Evolutionary conservation across 257 asterid species (phyloP).

Genomic region (Nicotiana knightiana): DNA sequence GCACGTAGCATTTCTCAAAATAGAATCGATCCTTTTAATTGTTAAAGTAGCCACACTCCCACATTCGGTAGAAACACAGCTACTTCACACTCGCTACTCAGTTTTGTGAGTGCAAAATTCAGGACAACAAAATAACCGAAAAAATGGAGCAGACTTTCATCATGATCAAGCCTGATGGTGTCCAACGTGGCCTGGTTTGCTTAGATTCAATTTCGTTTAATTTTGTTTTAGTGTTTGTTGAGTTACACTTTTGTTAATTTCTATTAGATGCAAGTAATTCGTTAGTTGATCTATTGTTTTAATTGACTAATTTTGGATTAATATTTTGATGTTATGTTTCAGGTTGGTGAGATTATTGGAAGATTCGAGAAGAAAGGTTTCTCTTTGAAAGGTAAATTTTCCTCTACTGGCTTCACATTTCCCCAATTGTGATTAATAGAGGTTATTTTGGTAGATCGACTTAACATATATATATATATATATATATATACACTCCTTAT

Average conservation of each 20-base stretch:
- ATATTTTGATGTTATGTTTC: conserved; percentile 19
- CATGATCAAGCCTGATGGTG: conserved; percentile 98
- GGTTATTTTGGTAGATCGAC: too few relatives aligned
- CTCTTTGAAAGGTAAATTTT: conserved; percentile 61
- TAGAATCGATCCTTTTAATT: too few relatives aligned
- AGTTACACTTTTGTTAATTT: not conserved
- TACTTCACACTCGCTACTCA: not conserved
- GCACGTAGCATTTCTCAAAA: too few relatives aligned
- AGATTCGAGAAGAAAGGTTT: conserved; percentile 91
- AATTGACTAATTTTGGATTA: not conserved
- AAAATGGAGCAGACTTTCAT: conserved; percentile 93
- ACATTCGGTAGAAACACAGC: too few relatives aligned
- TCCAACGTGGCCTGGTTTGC: conserved; percentile 84
- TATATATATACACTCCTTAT: too few relatives aligned
- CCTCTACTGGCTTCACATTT: not conserved
- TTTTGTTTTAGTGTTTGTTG: not conserved
- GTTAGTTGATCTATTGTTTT: too few relatives aligned
- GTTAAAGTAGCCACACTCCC: too few relatives aligned
- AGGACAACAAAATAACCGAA: too few relatives aligned
- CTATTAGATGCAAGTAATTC: not conserved
- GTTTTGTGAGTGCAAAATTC: too few relatives aligned
- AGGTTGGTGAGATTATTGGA: conserved; percentile 89
- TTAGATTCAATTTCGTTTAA: not conserved
- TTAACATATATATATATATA: too few relatives aligned
- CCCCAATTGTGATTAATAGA: too few relatives aligned